Conservation (phyloP, 129 eudicot genomes). For the Flaveria ramosissima region DNA sequence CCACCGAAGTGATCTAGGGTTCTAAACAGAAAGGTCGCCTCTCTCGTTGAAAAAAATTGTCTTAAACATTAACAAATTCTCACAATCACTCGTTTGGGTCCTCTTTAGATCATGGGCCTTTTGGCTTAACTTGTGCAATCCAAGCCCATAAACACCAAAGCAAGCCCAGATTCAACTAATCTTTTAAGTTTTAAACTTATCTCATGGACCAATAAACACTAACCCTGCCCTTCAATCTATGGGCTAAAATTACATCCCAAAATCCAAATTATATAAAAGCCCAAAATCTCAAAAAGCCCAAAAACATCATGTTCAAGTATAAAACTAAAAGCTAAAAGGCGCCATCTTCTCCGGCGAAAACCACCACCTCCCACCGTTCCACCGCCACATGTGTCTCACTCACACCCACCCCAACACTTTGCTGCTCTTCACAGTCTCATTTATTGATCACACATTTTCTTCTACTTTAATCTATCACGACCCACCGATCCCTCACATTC, state of each 20-base stretch:
- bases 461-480: constrained; percentile 1
- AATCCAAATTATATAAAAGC: background rate
- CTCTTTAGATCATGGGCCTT: too few species aligned
- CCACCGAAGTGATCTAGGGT: too few species aligned
- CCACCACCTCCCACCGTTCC: constrained; percentile 25
- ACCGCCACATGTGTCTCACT: background rate
- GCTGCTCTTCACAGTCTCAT: constrained; percentile 35
- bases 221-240: background rate
- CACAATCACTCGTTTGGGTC: too few species aligned
- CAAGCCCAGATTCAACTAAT: too few species aligned
- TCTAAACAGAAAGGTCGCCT: too few species aligned
- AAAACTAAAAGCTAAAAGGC: constrained; percentile 8
- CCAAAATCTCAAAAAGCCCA: background rate
- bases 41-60: too few species aligned
- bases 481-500: constrained; percentile 20
- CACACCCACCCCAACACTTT: constrained; percentile 16
- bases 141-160: too few species aligned
- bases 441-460: constrained; percentile 12
- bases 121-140: too few species aligned
- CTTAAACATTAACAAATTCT: too few species aligned
- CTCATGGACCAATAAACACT: too few species aligned
- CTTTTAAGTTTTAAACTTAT: too few species aligned
- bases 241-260: background rate
- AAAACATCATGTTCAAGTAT: background rate
- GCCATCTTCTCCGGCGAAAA: constrained; percentile 34